These are phyloP conservation scores for Euphorbia celastroides DNA, from an alignment of 441 rosid genomes.

Conservation along the genomic window DNA sequence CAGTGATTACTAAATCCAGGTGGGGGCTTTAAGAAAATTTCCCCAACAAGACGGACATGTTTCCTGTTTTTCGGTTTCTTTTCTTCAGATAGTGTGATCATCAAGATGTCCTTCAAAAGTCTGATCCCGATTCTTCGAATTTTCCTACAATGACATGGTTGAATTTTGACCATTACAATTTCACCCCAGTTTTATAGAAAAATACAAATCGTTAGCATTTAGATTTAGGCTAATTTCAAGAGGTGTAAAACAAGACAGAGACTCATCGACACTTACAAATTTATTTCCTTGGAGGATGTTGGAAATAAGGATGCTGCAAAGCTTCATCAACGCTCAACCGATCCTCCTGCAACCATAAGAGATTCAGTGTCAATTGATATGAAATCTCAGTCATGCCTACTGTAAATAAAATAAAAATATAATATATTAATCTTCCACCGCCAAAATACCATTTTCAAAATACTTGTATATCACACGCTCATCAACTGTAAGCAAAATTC, in stretches of 20 bases:
- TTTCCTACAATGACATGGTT: neutral
- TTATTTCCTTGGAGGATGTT: constrained; percentile 34
- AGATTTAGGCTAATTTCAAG: too few species aligned
- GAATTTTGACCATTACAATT: too few species aligned
- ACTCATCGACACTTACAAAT: neutral
- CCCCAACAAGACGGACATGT: neutral
- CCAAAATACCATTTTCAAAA: neutral
- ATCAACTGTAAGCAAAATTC: neutral
- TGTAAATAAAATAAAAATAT: neutral
- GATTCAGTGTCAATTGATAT: neutral
- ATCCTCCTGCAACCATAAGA: constrained; percentile 52
- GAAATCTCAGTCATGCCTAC: neutral
- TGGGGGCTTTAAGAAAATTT: neutral
- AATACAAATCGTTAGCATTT: neutral
- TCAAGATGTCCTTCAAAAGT: neutral
- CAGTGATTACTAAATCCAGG: too few species aligned
- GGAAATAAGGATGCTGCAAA: constrained; percentile 84
- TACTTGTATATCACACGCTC: neutral
- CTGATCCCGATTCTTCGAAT: neutral
- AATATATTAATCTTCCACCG: too few species aligned
- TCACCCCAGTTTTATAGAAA: too few species aligned
- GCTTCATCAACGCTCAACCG: constrained; percentile 76
- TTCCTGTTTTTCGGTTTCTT: neutral
- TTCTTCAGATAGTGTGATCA: neutral
- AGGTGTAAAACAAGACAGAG: too few species aligned